Evolutionary conservation across 129 eudicot genomes (phyloP), one percentile per base, ranked within the genome.

Genomic region (Sambucus nigra): DNA sequence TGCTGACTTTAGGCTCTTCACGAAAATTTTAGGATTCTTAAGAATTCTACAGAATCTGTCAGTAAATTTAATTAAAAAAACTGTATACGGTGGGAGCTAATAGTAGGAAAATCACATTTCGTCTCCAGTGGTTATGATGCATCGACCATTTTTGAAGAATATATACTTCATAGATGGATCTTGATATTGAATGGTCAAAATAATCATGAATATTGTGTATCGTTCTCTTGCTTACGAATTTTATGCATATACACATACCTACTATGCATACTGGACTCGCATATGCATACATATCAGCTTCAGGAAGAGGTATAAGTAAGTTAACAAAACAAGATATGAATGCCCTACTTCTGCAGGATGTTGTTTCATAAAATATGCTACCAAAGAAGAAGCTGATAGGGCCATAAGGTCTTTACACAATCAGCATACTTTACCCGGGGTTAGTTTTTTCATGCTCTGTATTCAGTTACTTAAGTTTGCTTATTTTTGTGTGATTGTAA

Each of bases 351-450:
- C 64, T 80, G 96, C 99, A 92, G 99, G 99, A 66, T 92, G 99
- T 70, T 92, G 99, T 75, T 92, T 92, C 56, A 76, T 92, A 49
- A 92, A 92, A 69, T 92, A 86, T 79, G 94, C 91, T 53, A 79
- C 89, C 59, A 71, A 91, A 57, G 91, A 69, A 49, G 99, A 92
- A 62, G 99, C 99, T 51, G 94, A 92, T 57, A 80, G 94, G 76
- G 99, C 99, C 46, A 92, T 92, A 50, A 73, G 73, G 66, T 78
- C 74, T 31, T 73, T 92, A 57, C 99, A 92, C 63, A 92, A 92
- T 67, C 99, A 86, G 40, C 71, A 67, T 64, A 92, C 94, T 24
- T 73, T 92, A 60, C 94, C 99, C 21, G 99, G 94, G 94, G 99
- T 92, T 46, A 60, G 83, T 62, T 20, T 42, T 26, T 21, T 59